These are phyloP conservation scores for Heterotrichella gracilis DNA, from an alignment of 352 stramenopile species.

Conservation along the genomic window DNA sequence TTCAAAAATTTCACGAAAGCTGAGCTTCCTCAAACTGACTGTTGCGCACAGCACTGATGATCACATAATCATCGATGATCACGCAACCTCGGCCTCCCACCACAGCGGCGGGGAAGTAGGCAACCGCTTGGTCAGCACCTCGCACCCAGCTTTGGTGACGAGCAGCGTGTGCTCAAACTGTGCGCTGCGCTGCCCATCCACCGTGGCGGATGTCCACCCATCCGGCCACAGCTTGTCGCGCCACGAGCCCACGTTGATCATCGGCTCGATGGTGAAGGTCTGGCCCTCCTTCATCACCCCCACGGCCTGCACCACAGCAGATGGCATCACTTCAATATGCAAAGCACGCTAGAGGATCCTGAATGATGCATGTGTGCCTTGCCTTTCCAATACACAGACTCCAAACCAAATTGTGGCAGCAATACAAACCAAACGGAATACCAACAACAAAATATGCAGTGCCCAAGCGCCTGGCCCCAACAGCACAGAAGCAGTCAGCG, in stretches of 20 bases:
- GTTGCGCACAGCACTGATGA: too few relatives aligned
- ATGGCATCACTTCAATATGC: neutral
- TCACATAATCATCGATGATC: too few relatives aligned
- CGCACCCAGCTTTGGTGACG: conserved; percentile 75
- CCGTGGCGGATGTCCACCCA: conserved; percentile 81
- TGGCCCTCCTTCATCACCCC: conserved; percentile 81
- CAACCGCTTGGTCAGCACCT: conserved; percentile 75
- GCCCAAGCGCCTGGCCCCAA: too few relatives aligned
- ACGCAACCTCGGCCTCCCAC: too few relatives aligned
- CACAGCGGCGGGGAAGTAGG: too few relatives aligned
- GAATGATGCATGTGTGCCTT: neutral
- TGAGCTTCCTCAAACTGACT: too few relatives aligned
- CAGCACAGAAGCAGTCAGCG: too few relatives aligned
- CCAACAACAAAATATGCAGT: too few relatives aligned
- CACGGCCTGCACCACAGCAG: conserved; percentile 21
- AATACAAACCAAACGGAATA: too few relatives aligned
- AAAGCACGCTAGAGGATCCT: neutral
- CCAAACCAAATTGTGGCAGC: too few relatives aligned
- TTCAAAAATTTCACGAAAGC: too few relatives aligned
- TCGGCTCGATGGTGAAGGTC: conserved; percentile 96
- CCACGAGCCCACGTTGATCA: conserved; percentile 75
- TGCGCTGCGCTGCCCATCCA: conserved; percentile 59
- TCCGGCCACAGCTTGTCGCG: conserved; percentile 68
- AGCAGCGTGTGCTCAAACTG: conserved; percentile 93
- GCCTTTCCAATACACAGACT: too few relatives aligned